These are phyloP conservation scores for Clathrus columnatus DNA, from an alignment of 768 basidiomycete species.

Conservation along the genomic window DNA sequence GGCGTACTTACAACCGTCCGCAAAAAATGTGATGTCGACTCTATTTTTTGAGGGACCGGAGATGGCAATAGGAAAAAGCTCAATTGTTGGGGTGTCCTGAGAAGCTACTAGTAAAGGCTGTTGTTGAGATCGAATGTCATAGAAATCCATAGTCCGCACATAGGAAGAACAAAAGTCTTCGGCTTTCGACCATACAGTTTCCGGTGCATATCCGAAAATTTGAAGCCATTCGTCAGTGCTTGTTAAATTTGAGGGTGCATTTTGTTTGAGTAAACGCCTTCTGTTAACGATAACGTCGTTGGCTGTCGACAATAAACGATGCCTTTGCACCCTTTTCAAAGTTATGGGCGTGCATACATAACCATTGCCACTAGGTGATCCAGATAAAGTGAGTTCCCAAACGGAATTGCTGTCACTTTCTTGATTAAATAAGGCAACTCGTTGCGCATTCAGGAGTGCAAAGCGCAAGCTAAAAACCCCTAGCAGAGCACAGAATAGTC, in stretches of 20 bases:
- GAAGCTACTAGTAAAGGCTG: background rate
- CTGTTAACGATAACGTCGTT: background rate
- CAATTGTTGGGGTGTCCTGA: conserved; percentile 32
- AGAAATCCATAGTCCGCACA: too few species aligned
- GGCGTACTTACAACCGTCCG: conserved; percentile 58
- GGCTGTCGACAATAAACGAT: background rate
- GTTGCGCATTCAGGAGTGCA: background rate
- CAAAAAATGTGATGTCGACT: conserved; percentile 68
- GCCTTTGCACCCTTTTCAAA: background rate
- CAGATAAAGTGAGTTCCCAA: background rate
- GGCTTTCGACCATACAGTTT: conserved; percentile 4
- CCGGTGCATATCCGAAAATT: background rate
- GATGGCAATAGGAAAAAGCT: conserved; percentile 46
- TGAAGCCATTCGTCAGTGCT: background rate
- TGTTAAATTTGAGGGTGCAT: background rate
- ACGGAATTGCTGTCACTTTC: background rate
- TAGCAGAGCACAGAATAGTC: background rate
- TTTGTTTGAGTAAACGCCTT: background rate
- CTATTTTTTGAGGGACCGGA: conserved; percentile 60
- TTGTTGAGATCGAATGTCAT: too few species aligned
- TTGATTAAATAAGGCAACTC: background rate
- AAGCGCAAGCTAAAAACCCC: background rate
- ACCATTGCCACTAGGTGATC: background rate
- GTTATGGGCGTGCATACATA: background rate
- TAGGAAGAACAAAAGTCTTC: background rate